Percentiles rank a stretch among this genome's conserved stretches.
Conservation (phyloP, 2,329 filamentous ascomycete species). For the Talaromyces piceae region DNA sequence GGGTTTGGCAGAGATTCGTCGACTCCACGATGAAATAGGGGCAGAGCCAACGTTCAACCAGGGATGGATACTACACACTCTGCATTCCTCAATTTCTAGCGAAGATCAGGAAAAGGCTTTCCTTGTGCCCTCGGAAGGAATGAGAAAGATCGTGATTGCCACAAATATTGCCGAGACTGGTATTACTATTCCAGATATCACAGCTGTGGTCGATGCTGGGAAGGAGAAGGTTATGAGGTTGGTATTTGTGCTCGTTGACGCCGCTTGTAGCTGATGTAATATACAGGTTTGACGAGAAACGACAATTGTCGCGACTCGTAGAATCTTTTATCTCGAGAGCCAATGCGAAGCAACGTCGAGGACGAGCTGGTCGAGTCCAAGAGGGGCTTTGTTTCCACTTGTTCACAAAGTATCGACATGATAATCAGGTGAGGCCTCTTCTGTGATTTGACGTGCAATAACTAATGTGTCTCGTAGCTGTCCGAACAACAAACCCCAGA, state of each 20-base stretch:
- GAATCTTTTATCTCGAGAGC: conserved; percentile 94
- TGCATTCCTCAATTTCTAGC: conserved; percentile 91
- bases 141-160: conserved; percentile 87
- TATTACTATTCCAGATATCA: conserved; percentile 97
- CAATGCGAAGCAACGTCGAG: conserved; percentile 90
- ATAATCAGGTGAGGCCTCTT: conserved; percentile 47
- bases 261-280: conserved; percentile 6
- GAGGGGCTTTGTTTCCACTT: conserved; percentile 92
- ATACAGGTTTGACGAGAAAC: conserved; percentile 75
- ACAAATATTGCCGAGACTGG: conserved; percentile 98
- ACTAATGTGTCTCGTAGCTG: conserved; percentile 47
- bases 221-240: conserved; percentile 87
- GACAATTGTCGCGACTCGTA: conserved; percentile 81
- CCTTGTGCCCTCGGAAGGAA: conserved; percentile 69
- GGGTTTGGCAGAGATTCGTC: conserved; percentile 85
- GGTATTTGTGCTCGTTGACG: conserved; percentile 8
- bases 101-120: conserved; percentile 96
- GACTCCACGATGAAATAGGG: conserved; percentile 75
- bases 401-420: conserved; percentile 84
- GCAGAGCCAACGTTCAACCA: conserved; percentile 67
- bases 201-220: conserved; percentile 91
- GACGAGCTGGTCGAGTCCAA: conserved; percentile 90
- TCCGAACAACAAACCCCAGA: conserved; percentile 92
- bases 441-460: not conserved
- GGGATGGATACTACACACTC: conserved; percentile 77